Evolutionary conservation across 2,329 filamentous ascomycete genomes (phyloP).

Genomic region (Phoma sp.): DNA sequence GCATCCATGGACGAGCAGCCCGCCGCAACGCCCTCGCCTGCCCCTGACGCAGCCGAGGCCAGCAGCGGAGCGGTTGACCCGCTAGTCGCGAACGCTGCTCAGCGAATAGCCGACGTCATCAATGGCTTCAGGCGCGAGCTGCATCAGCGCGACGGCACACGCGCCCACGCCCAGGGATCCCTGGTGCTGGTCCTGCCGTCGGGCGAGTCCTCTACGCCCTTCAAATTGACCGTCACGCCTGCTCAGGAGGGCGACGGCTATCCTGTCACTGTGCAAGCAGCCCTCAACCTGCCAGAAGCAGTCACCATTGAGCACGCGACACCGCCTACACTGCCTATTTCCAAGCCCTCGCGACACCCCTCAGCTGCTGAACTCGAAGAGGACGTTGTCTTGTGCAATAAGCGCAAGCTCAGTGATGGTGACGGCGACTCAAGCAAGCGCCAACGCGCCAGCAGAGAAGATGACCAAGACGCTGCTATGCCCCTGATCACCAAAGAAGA

Average conservation of each 20-base stretch:
- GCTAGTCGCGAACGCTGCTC: conserved; percentile 28
- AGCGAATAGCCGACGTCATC: conserved; percentile 34
- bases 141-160: conserved; percentile 24
- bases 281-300: conserved; percentile 10
- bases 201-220: background rate
- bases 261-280: conserved; percentile 25
- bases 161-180: conserved; percentile 21
- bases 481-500: conserved; percentile 31
- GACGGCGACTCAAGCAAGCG: conserved; percentile 19
- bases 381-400: conserved; percentile 28
- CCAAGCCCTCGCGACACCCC: conserved; percentile 20
- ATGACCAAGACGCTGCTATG: conserved; percentile 26
- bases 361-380: conserved; percentile 29
- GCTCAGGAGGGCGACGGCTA: conserved; percentile 23
- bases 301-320: conserved; percentile 1
- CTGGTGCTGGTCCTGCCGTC: conserved; percentile 22
- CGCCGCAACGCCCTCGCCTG: conserved; percentile 11
- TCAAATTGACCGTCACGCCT: conserved; percentile 9
- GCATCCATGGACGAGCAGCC: conserved; percentile 5
- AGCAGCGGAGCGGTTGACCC: conserved; percentile 17
- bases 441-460: conserved; percentile 3
- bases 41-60: conserved; percentile 5
- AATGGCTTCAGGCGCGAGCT: conserved; percentile 36
- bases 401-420: conserved; percentile 23
- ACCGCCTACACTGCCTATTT: conserved; percentile 2